A percentile compares a stretch with the other conserved stretches of the same genome.
Conservation (phyloP, 2,329 filamentous ascomycete species). For the Hirsutella thompsonii region DNA sequence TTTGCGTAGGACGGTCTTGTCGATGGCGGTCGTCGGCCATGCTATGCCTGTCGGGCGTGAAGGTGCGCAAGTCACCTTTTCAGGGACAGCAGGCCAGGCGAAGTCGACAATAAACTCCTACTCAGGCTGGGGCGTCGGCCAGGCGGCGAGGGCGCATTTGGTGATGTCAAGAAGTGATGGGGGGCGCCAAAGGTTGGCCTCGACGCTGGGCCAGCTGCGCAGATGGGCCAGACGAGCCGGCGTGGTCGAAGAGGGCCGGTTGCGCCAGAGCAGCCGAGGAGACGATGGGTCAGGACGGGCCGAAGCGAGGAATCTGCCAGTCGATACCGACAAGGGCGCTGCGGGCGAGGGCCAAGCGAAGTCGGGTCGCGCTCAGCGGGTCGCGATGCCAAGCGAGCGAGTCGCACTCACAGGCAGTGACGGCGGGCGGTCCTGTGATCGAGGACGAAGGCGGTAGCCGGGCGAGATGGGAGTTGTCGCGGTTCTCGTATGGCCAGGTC, state of each 20-base stretch:
- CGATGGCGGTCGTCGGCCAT: slow-evolving; percentile 26
- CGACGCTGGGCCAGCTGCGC: not conserved
- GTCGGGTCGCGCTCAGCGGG: too few relatives aligned
- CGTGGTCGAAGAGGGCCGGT: too few relatives aligned
- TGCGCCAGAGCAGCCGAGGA: too few relatives aligned
- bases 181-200: not conserved
- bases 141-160: slow-evolving; percentile 7
- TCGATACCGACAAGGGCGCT: too few relatives aligned
- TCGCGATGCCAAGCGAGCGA: too few relatives aligned
- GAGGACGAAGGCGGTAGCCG: not conserved
- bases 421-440: not conserved
- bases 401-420: not conserved
- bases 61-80: slow-evolving; percentile 9
- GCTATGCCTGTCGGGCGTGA: slow-evolving; percentile 13
- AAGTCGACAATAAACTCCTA: slow-evolving; percentile 1
- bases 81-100: slow-evolving; percentile 1
- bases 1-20: slow-evolving; percentile 22
- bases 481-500: not conserved
- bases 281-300: too few relatives aligned
- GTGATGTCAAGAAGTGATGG: not conserved
- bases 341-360: too few relatives aligned
- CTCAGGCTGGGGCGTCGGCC: slow-evolving; percentile 2
- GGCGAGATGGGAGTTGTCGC: not conserved
- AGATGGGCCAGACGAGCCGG: not conserved
- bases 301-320: too few relatives aligned